Percentiles rank a stretch among this genome's conserved stretches.
phyloP scores from a whole-genome alignment of 345 rosid species.

The Mercurialis annua region DNA sequence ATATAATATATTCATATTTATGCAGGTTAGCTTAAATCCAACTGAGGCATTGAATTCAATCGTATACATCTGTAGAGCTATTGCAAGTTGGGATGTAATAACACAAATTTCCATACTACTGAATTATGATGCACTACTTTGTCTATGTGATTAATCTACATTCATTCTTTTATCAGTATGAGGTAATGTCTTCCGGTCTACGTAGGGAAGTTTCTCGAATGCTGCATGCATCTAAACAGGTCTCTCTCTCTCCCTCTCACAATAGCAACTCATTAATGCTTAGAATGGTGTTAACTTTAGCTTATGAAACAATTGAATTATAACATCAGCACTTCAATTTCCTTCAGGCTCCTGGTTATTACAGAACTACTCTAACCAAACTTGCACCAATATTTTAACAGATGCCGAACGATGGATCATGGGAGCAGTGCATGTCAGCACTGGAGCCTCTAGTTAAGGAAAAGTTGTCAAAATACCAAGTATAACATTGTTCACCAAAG shows the following conservation, averaged over 20 bases:
- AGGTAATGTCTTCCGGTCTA: conserved; percentile 73
- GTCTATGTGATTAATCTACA: neutral
- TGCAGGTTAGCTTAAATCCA: conserved; percentile 86
- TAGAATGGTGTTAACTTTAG: too few species aligned
- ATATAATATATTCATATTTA: conserved; percentile 7
- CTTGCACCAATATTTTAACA: neutral
- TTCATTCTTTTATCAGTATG: conserved; percentile 32
- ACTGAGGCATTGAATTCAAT: conserved; percentile 82
- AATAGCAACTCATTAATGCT: neutral
- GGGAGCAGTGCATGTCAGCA: conserved; percentile 20
- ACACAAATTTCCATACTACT: neutral
- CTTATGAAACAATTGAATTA: neutral
- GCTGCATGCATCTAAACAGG: conserved; percentile 86
- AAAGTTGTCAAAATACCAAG: conserved; percentile 16
- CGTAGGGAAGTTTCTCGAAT: conserved; percentile 83
- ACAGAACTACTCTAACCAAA: neutral
- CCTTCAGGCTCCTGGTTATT: neutral
- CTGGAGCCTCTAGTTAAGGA: conserved; percentile 17
- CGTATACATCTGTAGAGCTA: conserved; percentile 75
- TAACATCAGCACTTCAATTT: neutral
- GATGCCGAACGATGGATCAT: conserved; percentile 18
- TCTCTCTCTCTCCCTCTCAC: conserved; percentile 15
- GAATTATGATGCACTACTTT: neutral
- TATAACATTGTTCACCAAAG: conserved; percentile 1
- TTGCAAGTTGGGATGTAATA: conserved; percentile 97